A percentile compares a stretch with the other conserved stretches of the same genome.
Conservation (phyloP, 1,284 basidiomycete species). For the Trichosporon sp. region DNA sequence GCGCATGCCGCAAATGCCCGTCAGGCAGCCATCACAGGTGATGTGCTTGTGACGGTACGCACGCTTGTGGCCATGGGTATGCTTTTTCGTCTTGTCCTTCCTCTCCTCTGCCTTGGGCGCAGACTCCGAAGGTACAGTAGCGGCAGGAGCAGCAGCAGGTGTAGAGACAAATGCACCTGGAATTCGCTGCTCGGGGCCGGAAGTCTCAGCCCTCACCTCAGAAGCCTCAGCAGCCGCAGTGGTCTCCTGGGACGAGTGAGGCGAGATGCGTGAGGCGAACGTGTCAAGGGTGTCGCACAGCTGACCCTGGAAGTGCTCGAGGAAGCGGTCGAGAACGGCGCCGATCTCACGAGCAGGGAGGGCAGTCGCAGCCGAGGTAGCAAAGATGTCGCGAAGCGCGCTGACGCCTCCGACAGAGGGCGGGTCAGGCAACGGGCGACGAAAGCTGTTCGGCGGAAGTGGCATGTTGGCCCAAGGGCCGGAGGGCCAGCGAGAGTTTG, state of each 20-base stretch:
- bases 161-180: conserved; percentile 34
- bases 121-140: background rate
- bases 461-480: background rate
- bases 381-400: conserved; percentile 13
- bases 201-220: background rate
- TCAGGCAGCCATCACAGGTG: conserved; percentile 42
- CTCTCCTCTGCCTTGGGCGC: background rate
- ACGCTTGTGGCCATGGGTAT: conserved; percentile 26
- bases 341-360: conserved; percentile 40
- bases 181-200: conserved; percentile 20
- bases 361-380: conserved; percentile 6
- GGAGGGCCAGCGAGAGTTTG: background rate
- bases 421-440: conserved; percentile 5
- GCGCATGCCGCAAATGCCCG: conserved; percentile 40
- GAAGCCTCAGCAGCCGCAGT: conserved; percentile 7
- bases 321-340: conserved; percentile 42
- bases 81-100: conserved; percentile 14
- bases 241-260: conserved; percentile 5
- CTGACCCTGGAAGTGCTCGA: conserved; percentile 44
- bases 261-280: conserved; percentile 20
- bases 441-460: background rate
- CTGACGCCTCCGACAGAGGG: background rate
- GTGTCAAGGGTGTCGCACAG: conserved; percentile 39
- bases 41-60: conserved; percentile 45
- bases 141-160: background rate